Base-by-base conservation (phyloP, 1,139 yeast species). In the Suhomyces terraborum region DNA sequence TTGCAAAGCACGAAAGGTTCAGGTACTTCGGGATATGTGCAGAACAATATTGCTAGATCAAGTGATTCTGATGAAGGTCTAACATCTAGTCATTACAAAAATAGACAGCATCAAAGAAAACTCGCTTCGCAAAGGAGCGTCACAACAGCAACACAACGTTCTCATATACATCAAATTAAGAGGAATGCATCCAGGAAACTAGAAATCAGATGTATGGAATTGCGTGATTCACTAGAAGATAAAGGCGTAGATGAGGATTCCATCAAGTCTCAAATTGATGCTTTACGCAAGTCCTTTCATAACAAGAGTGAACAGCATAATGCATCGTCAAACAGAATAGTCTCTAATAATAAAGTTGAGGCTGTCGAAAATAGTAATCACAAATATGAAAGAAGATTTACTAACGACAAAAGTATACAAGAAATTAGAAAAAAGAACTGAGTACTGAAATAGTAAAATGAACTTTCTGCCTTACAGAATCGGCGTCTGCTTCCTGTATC, bases 21-120 rank as follows among this genome's bases (percentile, higher is more conserved):
- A 0, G 88, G 88, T 0, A 84, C 93, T 1, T 82, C 84, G 31
- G 94, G 94, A 0, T 73, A 75, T 54, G 71, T 85, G 4, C 85
- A 82, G 55, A 66, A 71, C 42, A 84, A 75, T 48, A 48, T 67
- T 77, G 33, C 62, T 64, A 46, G 48, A 52, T 20, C 45, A 32
- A 18, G 49, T 52, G 25, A 40, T 47, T 30, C 48, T 53, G 23
- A 48, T 10, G 41, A 43, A 33, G 38, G 26, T 14, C 10, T 41
- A n/a, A 8, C n/a, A 6, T 40, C 48, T 3, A 36, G 41, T 3
- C 40, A 47, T 30, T 47, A 47, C 24, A 45, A 47, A 23, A 48
- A 24, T 47, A 53, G 47, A 55, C 58, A 27, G 42, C 53, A 32
- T 48, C 45, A 34, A 53, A 40, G 40, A 31, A 36, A 53, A 44